phyloP scores from a whole-genome alignment of 2,329 filamentous ascomycete species.

The Aureobasidium sp. region DNA sequence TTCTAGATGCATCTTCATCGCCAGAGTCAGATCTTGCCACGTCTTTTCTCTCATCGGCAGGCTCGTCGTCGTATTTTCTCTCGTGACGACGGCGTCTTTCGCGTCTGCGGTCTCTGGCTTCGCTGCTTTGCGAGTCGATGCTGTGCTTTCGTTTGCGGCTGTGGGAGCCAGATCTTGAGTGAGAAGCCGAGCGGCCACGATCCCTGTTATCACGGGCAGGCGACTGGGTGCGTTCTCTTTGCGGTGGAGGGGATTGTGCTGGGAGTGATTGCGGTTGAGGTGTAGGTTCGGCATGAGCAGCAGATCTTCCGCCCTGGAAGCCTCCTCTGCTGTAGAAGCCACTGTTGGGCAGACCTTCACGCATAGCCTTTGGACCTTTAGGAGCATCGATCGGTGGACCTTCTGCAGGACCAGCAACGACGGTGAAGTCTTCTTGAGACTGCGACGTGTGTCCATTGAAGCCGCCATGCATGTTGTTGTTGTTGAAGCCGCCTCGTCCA shows the following conservation, averaged over 20 bases:
- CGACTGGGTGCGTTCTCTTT: conserved; percentile 20
- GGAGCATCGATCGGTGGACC: conserved; percentile 54
- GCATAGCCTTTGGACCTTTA: conserved; percentile 90
- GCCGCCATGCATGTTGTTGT: conserved; percentile 21
- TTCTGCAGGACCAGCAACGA: conserved; percentile 12
- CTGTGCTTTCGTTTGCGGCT: conserved; percentile 43
- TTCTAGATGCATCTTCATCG: conserved; percentile 46
- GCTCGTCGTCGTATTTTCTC: conserved; percentile 32
- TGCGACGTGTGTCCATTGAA: conserved; percentile 14
- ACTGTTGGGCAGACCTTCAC: conserved; percentile 78
- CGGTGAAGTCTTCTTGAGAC: conserved; percentile 12
- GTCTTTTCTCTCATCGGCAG: conserved; percentile 39
- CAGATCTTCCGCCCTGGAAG: neutral
- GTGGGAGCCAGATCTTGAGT: conserved; percentile 32
- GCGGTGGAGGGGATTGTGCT: conserved; percentile 10
- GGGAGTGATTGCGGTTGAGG: conserved; percentile 15
- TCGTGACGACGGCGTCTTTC: conserved; percentile 45
- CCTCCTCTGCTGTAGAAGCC: conserved; percentile 58
- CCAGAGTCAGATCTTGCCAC: conserved; percentile 58
- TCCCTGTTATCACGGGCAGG: conserved; percentile 15
- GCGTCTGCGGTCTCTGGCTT: conserved; percentile 34
- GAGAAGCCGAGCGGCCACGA: conserved; percentile 17
- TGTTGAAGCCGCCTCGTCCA: conserved; percentile 30
- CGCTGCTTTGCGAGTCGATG: conserved; percentile 33
- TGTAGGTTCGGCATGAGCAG: conserved; percentile 31